Evolutionary conservation across 2,329 filamentous ascomycete species (phyloP).

Genomic region (Hypoxylon sp.): DNA sequence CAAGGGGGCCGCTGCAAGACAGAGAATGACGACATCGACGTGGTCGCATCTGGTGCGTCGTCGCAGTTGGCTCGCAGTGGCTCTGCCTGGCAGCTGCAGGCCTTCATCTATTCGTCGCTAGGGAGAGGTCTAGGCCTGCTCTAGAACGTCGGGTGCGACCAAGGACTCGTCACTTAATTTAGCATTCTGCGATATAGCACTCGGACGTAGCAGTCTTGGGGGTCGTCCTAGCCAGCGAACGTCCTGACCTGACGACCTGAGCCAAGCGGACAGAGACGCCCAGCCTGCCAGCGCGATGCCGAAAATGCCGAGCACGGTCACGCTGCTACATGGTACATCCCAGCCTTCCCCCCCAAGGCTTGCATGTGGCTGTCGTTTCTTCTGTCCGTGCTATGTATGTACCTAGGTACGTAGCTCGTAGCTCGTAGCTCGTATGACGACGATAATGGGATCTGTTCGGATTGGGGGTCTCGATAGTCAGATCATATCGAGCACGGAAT

Average conservation of each 20-base stretch:
- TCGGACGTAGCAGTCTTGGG: slow-evolving; percentile 2
- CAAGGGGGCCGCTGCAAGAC: slow-evolving; percentile 23
- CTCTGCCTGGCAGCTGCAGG: slow-evolving; percentile 26
- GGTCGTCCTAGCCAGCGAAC: neutral
- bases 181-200: slow-evolving; percentile 20
- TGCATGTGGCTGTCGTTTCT: neutral
- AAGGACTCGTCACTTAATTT: slow-evolving; percentile 26
- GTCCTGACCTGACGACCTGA: neutral
- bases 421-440: too few species aligned
- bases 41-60: slow-evolving; percentile 18
- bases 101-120: slow-evolving; percentile 31
- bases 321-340: neutral
- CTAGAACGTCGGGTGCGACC: slow-evolving; percentile 26
- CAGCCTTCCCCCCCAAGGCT: neutral
- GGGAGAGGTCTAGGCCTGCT: slow-evolving; percentile 27
- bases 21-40: slow-evolving; percentile 37
- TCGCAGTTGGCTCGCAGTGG: slow-evolving; percentile 33
- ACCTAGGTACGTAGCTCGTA: too few species aligned
- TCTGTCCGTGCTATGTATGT: too few species aligned
- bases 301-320: slow-evolving; percentile 23
- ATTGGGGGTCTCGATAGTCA: too few species aligned
- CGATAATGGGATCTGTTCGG: too few species aligned
- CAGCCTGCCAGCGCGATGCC: slow-evolving; percentile 13
- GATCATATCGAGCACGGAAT: too few species aligned
- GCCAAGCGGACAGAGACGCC: neutral